A percentile compares a stretch with the other conserved stretches of the same genome.
These are phyloP conservation scores for Hymenoscyphus fructigenus DNA, from an alignment of 2,329 filamentous ascomycete species.

Conservation along the genomic window DNA sequence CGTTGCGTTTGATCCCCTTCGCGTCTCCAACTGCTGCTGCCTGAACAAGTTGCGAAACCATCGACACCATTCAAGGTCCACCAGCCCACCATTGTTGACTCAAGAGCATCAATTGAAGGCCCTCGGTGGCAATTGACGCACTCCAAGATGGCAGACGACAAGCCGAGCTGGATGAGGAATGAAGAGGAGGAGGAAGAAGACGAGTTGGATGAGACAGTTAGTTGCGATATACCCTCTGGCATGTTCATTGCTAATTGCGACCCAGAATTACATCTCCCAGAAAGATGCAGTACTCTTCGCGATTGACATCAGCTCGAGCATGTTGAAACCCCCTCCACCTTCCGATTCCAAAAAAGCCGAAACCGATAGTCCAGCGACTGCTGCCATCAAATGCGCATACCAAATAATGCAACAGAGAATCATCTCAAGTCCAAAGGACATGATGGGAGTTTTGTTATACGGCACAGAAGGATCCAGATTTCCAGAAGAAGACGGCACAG, in stretches of 20 bases:
- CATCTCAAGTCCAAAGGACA: conserved; percentile 92
- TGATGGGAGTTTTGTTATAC: conserved; percentile 94
- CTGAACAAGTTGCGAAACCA: neutral
- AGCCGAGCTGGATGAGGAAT: conserved; percentile 34
- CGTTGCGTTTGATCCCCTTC: neutral
- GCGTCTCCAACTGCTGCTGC: neutral
- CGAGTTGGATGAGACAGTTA: conserved; percentile 63
- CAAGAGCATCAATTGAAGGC: neutral
- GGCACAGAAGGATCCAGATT: conserved; percentile 85
- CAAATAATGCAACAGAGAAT: conserved; percentile 97
- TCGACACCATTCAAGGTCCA: neutral
- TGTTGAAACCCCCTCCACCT: conserved; percentile 68
- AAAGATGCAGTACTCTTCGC: conserved; percentile 99
- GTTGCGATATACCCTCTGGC: neutral
- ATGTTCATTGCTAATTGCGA: conserved; percentile 14
- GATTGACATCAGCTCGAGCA: conserved; percentile 86
- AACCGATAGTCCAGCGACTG: conserved; percentile 73
- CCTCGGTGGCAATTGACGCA: neutral
- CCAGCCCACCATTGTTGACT: no score
- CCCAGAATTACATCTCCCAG: conserved; percentile 79
- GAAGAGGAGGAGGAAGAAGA: conserved; percentile 70
- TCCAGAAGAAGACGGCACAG: conserved; percentile 61
- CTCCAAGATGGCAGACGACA: conserved; percentile 23
- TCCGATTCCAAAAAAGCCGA: conserved; percentile 73
- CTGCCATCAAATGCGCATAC: conserved; percentile 91